Evolutionary conservation across 352 stramenopile genomes (phyloP).

Genomic region (Phytophthora uliginosa): DNA sequence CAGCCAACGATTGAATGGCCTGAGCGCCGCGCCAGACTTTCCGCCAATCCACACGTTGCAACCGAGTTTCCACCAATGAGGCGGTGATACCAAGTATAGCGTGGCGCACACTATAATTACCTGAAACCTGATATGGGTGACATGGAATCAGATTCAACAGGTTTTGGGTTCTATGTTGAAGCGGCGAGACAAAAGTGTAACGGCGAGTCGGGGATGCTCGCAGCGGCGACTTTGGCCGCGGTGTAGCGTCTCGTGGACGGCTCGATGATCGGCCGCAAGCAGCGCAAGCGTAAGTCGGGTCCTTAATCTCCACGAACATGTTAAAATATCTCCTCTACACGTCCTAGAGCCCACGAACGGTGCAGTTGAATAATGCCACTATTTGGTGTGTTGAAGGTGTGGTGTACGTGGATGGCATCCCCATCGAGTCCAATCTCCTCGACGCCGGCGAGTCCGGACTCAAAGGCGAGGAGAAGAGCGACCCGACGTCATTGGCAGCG

Average conservation of each 20-base stretch:
- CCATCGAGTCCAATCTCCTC: constrained; percentile 70
- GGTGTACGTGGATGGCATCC: constrained; percentile 80
- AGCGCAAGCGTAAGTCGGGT: constrained; percentile 57
- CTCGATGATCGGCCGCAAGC: constrained; percentile 62
- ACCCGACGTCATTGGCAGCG: constrained; percentile 51
- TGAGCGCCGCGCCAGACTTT: constrained; percentile 51
- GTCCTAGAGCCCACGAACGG: not conserved
- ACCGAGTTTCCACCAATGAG: constrained; percentile 17
- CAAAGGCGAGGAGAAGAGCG: constrained; percentile 48
- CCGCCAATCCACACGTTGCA: constrained; percentile 23
- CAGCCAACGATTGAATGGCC: constrained; percentile 65
- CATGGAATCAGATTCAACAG: not conserved
- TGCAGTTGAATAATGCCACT: constrained; percentile 2
- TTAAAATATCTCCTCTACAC: not conserved
- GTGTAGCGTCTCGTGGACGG: not conserved
- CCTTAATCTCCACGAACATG: not conserved
- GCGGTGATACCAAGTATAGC: not conserved
- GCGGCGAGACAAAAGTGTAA: constrained; percentile 50
- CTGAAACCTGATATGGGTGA: not conserved
- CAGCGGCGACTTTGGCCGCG: not conserved
- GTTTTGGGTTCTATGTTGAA: not conserved
- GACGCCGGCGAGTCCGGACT: constrained; percentile 56
- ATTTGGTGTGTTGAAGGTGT: constrained; percentile 49
- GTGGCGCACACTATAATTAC: not conserved
- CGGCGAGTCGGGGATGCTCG: constrained; percentile 28